phyloP scores from a whole-genome alignment of 225 moss, liverwort and hornwort species.

The Marchantia paleacea region DNA sequence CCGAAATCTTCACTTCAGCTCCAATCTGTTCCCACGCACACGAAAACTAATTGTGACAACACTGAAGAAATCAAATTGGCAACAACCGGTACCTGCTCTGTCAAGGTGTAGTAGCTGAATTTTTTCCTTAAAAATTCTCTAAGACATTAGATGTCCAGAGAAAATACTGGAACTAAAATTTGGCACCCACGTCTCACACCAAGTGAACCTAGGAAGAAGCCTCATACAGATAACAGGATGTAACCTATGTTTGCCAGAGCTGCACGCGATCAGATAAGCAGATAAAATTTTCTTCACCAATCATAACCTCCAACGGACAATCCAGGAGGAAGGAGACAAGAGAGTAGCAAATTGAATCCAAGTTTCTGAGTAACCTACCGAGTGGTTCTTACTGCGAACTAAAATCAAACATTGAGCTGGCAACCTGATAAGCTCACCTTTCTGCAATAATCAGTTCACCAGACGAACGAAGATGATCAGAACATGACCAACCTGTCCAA shows the following conservation, averaged over 20 bases:
- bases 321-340: neutral
- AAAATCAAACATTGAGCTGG: slow-evolving; percentile 23
- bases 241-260: too few relatives aligned
- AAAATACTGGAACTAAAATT: neutral
- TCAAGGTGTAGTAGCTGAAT: too few relatives aligned
- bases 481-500: slow-evolving; percentile 1
- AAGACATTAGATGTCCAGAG: too few relatives aligned
- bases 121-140: too few relatives aligned
- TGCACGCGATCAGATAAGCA: too few relatives aligned
- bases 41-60: slow-evolving; percentile 5
- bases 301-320: neutral
- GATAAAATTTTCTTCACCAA: neutral
- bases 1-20: slow-evolving; percentile 18
- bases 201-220: neutral
- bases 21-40: slow-evolving; percentile 25
- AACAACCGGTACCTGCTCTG: too few relatives aligned
- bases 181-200: neutral
- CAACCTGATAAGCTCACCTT: slow-evolving; percentile 32
- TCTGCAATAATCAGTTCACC: slow-evolving; percentile 19
- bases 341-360: neutral
- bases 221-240: neutral
- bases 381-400: slow-evolving; percentile 19
- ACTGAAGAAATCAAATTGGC: neutral
- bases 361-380: slow-evolving; percentile 27
- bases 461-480: neutral